phyloP scores from a whole-genome alignment of 2,329 filamentous ascomycete species.

The Fusarium virguliforme region DNA sequence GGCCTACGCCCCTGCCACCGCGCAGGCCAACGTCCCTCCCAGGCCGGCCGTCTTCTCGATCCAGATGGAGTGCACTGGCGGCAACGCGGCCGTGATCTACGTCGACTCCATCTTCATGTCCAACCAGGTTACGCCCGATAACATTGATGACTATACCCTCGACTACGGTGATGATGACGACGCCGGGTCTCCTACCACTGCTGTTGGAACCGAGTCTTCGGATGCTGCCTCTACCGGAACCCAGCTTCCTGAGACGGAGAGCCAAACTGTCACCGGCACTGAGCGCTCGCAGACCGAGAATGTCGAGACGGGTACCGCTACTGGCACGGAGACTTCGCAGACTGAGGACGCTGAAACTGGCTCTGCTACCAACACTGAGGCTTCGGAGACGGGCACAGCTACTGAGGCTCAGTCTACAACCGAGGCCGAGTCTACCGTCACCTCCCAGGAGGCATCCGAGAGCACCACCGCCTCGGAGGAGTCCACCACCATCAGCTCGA shows the following conservation, averaged over 20 bases:
- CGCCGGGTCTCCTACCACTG: background rate
- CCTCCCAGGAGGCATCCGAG: background rate
- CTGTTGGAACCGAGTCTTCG: background rate
- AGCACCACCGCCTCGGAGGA: background rate
- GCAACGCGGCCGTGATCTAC: conserved; percentile 12
- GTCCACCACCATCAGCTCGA: background rate
- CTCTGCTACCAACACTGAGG: background rate
- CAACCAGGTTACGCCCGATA: conserved; percentile 34
- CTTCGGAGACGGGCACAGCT: background rate
- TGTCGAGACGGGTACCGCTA: background rate
- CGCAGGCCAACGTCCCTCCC: background rate
- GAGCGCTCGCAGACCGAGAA: background rate
- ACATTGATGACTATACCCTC: conserved; percentile 25
- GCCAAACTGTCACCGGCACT: background rate
- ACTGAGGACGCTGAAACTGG: background rate
- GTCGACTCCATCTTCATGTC: conserved; percentile 41
- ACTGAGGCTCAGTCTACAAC: background rate
- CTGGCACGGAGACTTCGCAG: background rate
- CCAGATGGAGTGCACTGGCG: conserved; percentile 13
- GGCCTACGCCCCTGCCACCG: conserved; percentile 7
- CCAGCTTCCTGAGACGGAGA: background rate
- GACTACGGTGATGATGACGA: conserved; percentile 20
- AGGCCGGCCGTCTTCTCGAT: conserved; percentile 3
- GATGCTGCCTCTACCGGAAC: background rate
- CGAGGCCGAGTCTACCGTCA: background rate